A percentile compares a stretch with the other conserved stretches of the same genome.
Evolutionary conservation across 305 asterid genomes (phyloP).

Genomic region (Fraxinus angustifolia): DNA sequence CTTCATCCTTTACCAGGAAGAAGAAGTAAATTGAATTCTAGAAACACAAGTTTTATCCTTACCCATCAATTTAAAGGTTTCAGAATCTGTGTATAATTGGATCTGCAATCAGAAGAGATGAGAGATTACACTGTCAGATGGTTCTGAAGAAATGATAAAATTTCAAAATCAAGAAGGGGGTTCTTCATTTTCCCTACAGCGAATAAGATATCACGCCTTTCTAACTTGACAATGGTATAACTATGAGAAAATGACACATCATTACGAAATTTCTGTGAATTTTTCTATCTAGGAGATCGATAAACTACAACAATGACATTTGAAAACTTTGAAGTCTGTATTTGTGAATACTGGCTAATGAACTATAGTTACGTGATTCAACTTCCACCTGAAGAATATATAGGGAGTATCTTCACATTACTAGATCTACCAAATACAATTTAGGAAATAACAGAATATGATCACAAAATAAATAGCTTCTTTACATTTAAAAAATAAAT

Average conservation of each 20-base stretch:
- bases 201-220: neutral
- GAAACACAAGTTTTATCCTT: slow-evolving; percentile 21
- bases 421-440: neutral
- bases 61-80: slow-evolving; percentile 65
- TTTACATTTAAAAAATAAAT: neutral
- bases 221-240: neutral
- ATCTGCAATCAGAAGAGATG: slow-evolving; percentile 47
- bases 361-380: neutral
- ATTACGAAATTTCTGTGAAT: neutral
- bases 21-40: slow-evolving; percentile 10
- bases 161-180: neutral
- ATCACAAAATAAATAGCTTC: neutral
- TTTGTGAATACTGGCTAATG: neutral
- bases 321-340: neutral
- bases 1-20: neutral
- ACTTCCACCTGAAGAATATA: neutral
- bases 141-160: slow-evolving; percentile 21
- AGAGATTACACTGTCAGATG: slow-evolving; percentile 14
- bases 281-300: neutral
- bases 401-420: neutral
- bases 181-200: neutral
- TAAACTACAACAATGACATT: neutral
- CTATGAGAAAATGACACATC: neutral
- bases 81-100: slow-evolving; percentile 58
- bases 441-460: neutral